Evolutionary conservation across 2,329 filamentous ascomycete species (phyloP), one percentile per base, ranked within the genome.

Genomic region (Neonectria hederae): DNA sequence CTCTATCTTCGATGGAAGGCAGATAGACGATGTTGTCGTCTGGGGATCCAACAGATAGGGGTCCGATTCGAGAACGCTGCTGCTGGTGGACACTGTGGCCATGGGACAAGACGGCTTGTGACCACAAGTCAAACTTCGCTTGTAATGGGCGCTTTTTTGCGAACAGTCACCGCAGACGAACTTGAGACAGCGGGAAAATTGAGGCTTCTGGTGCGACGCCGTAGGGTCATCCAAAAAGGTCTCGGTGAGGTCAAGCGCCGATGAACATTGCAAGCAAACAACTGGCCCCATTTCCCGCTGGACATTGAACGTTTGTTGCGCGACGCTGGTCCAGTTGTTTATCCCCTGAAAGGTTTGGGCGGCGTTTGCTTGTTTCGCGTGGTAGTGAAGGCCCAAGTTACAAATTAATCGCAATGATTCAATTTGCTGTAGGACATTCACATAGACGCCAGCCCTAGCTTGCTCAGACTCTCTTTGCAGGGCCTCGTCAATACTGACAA

Each of bases 401-500:
- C 84, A 86, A 3, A 85, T 72, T 17, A 83, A 71, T 1, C 83
- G 74, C 59, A 86, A 69, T 0, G 76, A 72, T 28, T 85, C 80
- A 30, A 86, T 83, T 45, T 78, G 76, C 61, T 83, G 79, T 1
- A 86, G 65, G 1, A 80, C 78, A 46, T 82, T 84, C 10, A 80
- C 72, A 49, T 78, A 83, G 0, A 73, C 63, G 0, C 67, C 67
- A 0, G 61, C 30, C 0, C 62, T 65, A 1, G 62, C 48, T 0
- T 55, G 46, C 0, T 72, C 70, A 0, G 65, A 52, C 2, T 69
- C 65, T 0, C 68, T 43, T 1, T 71, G 58, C 0, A 82, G 54
- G 4, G 76, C 76, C 11, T 81, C 76, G 2, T 81, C 76, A 4
- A 83, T 76, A 0, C 56, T 71, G 0, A 62, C 21, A 0, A 80